phyloP scores from a whole-genome alignment of 768 basidiomycete genomes.

The Tulasnella sp. region DNA sequence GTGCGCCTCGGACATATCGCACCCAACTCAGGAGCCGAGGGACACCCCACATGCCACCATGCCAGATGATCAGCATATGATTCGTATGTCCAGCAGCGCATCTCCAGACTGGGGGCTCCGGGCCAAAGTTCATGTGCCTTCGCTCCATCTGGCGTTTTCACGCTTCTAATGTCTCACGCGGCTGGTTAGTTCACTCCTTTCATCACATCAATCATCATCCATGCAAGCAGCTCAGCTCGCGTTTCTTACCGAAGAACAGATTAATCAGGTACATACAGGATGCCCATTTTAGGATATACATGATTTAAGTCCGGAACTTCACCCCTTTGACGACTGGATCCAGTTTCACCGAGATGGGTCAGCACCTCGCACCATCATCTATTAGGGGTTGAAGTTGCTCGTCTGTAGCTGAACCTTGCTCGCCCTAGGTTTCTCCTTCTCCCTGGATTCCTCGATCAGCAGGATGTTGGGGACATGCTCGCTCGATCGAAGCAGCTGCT shows the following conservation, averaged over 20 bases:
- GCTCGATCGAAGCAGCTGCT: conserved; percentile 63
- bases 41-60: no score
- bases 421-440: conserved; percentile 62
- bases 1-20: not conserved
- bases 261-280: conserved; percentile 39
- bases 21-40: not conserved
- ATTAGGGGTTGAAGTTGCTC: not conserved
- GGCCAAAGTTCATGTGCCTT: no score
- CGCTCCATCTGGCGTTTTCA: no score
- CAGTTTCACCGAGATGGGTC: conserved; percentile 55
- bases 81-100: no score
- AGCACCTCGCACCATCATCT: conserved; percentile 21
- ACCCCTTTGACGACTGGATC: not conserved
- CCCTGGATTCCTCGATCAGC: conserved; percentile 54
- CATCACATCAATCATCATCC: not conserved
- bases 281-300: not conserved
- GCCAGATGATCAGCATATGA: no score
- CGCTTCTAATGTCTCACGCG: no score
- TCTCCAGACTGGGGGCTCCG: no score
- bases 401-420: not conserved
- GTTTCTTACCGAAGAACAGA: conserved; percentile 46
- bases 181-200: no score
- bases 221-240: conserved; percentile 24
- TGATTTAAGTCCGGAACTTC: no score
- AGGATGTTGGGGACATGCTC: conserved; percentile 52